Evolutionary conservation across 2,329 filamentous ascomycete species (phyloP).

Genomic region (Neopestalotiopsis clavispora): DNA sequence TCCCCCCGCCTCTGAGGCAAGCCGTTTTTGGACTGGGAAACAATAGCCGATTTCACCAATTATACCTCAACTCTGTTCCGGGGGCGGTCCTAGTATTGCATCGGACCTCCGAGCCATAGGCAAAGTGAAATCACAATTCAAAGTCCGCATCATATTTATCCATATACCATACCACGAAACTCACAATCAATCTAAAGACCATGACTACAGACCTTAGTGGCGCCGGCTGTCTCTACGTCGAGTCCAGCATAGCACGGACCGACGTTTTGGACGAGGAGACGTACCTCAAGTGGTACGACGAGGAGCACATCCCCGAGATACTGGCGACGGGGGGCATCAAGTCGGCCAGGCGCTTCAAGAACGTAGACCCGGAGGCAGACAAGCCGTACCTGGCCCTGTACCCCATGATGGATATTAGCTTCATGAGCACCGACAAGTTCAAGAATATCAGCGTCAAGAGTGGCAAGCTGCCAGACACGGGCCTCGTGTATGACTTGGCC

Average conservation of each 20-base stretch:
- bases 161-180: not conserved
- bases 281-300: conserved; percentile 43
- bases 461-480: conserved; percentile 28
- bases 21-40: not conserved
- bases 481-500: conserved; percentile 28
- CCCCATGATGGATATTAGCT: conserved; percentile 40
- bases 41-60: not conserved
- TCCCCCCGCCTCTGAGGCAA: not conserved
- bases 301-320: conserved; percentile 44
- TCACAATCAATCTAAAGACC: not conserved
- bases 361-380: conserved; percentile 29
- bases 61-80: not conserved
- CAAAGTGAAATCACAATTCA: not conserved
- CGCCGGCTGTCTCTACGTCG: conserved; percentile 37
- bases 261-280: conserved; percentile 35
- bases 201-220: conserved; percentile 22
- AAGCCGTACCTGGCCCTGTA: conserved; percentile 43
- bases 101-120: not conserved
- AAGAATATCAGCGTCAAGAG: conserved; percentile 38
- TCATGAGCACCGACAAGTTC: conserved; percentile 39
- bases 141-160: not conserved
- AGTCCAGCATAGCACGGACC: conserved; percentile 29
- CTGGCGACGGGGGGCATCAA: conserved; percentile 37
- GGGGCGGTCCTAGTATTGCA: not conserved
- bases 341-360: conserved; percentile 37